phyloP scores from a whole-genome alignment of 306 rosid species.

The Glycine latifolia region DNA sequence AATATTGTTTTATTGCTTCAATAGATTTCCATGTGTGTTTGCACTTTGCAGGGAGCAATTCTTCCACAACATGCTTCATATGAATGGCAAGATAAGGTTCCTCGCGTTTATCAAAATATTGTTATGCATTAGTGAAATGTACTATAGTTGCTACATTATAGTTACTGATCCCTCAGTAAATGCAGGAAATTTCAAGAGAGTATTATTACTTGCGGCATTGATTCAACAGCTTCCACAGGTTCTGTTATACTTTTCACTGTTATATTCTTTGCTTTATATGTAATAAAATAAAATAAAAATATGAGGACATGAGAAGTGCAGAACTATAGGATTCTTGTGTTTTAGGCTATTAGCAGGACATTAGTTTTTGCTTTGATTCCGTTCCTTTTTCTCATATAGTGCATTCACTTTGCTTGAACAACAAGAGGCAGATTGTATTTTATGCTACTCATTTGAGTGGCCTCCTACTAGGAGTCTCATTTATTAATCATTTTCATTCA shows the following conservation, averaged over 20 bases:
- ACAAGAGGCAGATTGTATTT: background rate
- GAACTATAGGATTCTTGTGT: background rate
- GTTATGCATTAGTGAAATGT: background rate
- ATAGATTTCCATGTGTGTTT: background rate
- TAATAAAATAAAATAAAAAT: background rate
- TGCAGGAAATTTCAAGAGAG: constrained; percentile 72
- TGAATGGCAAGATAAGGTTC: constrained; percentile 74
- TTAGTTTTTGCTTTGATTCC: background rate
- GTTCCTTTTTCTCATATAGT: constrained; percentile 12
- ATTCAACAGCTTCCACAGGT: constrained; percentile 53
- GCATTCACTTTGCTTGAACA: too few relatives aligned
- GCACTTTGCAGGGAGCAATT: constrained; percentile 73
- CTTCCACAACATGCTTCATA: constrained; percentile 61
- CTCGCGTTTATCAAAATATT: background rate
- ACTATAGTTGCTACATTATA: background rate
- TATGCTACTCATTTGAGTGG: background rate
- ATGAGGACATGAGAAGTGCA: background rate
- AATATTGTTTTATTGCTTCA: background rate
- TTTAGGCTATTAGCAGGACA: background rate
- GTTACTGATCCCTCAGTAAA: constrained; percentile 28
- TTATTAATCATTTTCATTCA: background rate
- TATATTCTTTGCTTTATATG: constrained; percentile 14
- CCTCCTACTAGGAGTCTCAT: background rate
- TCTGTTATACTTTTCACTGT: constrained; percentile 36
- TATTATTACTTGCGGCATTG: constrained; percentile 41